Conservation (phyloP, 108 stramenopile species). For the Skeletonema potamos region DNA sequence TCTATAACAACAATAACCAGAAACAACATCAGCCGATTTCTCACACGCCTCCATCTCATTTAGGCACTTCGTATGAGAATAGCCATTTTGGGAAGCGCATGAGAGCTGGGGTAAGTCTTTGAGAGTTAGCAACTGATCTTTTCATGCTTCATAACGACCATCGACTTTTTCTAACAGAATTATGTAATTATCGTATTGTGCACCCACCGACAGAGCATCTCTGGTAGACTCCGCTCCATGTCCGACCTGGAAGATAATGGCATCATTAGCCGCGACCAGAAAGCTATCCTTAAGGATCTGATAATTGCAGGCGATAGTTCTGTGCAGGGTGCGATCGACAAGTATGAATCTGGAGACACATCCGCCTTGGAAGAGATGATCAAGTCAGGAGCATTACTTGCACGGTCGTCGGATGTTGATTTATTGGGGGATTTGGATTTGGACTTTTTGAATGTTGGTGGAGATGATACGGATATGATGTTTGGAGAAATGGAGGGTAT, state of each 20-base stretch:
- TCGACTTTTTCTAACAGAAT: neutral
- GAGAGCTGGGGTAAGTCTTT: slow-evolving; percentile 72
- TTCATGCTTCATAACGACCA: neutral
- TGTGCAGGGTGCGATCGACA: slow-evolving; percentile 83
- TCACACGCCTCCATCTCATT: slow-evolving; percentile 74
- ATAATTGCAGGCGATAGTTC: slow-evolving; percentile 84
- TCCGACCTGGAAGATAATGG: slow-evolving; percentile 87
- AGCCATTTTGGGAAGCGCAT: slow-evolving; percentile 82
- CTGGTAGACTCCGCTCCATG: slow-evolving; percentile 76
- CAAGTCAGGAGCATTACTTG: slow-evolving; percentile 56
- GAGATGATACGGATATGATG: slow-evolving; percentile 25
- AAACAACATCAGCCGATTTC: slow-evolving; percentile 12
- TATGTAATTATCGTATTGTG: neutral
- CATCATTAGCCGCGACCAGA: slow-evolving; percentile 79
- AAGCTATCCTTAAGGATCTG: slow-evolving; percentile 88
- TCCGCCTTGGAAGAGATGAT: slow-evolving; percentile 75
- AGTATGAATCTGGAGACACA: slow-evolving; percentile 83
- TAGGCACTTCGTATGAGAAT: slow-evolving; percentile 72
- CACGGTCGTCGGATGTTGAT: slow-evolving; percentile 67
- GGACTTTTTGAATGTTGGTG: slow-evolving; percentile 81
- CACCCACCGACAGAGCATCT: slow-evolving; percentile 56
- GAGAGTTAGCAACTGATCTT: neutral
- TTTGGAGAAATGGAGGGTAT: slow-evolving; percentile 33
- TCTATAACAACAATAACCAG: neutral
- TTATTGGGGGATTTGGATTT: slow-evolving; percentile 86